Base-by-base conservation (phyloP, 2,329 filamentous ascomycete species). In the Neurospora sp. region DNA sequence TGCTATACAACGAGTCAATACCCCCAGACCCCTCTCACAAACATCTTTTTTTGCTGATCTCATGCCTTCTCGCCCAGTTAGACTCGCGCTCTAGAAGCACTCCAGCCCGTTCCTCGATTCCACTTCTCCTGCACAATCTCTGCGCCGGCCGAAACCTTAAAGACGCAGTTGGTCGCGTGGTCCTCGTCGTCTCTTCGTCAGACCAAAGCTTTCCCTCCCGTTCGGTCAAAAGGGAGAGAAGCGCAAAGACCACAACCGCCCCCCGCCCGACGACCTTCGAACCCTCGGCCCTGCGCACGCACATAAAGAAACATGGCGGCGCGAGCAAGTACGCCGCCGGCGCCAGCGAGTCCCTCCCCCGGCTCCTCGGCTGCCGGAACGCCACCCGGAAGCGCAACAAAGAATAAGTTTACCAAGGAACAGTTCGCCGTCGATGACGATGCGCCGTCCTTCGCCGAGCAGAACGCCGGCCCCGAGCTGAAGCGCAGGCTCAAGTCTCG, bases 401-500 rank as follows among this genome's bases (percentile, higher is more conserved):
- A 62, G 4, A 62, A 17, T 0, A 28, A n/a, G 13, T 62, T 33
- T 36, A 6, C 8, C 23, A 62, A 62, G 52, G 52, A 62, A 62
- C 15, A 62, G 52, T 36, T 7, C 15, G 15, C 23, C 28, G 52
- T 9, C 15, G 52, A 62, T 62, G 52, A 62, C 52, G 52, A 62
- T 62, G 52, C 52, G 7, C 3, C 52, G 7, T 62, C 52, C 52
- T 62, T 62, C 7, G 52, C 52, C 15, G 52, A 62, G 52, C 52
- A 62, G 23, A 62, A 62, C 52, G 52, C 52, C 52, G 52, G 52
- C 15, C 43, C 68, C 38, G 66, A 69, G 52, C 38, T 69, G 13
- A 52, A 69, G 52, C 46, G 68, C 17, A 42, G 36, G 38, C 52
- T 69, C 40, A 66, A 69, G 52, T 66, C 46, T 36, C 38, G 68